Conservation (phyloP, 768 basidiomycete genomes). For the Epithele typhae region DNA sequence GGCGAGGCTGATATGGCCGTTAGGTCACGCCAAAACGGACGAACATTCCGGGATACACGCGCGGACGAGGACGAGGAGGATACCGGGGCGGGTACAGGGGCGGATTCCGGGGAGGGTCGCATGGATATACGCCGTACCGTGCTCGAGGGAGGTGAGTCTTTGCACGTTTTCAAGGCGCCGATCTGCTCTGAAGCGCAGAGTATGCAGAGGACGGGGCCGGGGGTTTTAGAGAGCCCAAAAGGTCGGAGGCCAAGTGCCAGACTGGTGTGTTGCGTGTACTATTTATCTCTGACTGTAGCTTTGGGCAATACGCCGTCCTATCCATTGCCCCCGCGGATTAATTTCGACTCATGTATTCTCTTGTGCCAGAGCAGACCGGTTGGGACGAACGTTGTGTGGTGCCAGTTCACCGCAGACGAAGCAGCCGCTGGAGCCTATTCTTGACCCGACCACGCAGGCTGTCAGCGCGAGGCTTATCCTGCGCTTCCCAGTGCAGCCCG, state of each 20-base stretch:
- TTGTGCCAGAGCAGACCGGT: not conserved
- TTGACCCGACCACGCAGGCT: too few species aligned
- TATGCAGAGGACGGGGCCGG: conserved; percentile 64
- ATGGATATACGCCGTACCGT: conserved; percentile 60
- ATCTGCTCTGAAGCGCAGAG: too few species aligned
- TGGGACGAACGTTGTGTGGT: too few species aligned
- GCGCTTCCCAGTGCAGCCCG: too few species aligned
- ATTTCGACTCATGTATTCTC: not conserved
- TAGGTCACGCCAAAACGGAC: conserved; percentile 96
- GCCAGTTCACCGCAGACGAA: too few species aligned
- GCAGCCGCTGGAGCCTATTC: too few species aligned
- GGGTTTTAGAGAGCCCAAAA: conserved; percentile 45
- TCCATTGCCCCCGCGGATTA: not conserved
- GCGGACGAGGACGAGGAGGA: conserved; percentile 66
- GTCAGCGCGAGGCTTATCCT: too few species aligned
- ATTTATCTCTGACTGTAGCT: conserved; percentile 17
- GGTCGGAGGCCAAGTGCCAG: conserved; percentile 12
- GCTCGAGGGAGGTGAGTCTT: conserved; percentile 68
- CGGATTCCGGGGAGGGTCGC: conserved; percentile 52
- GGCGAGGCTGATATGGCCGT: not conserved
- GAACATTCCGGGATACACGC: conserved; percentile 89
- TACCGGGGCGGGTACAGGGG: conserved; percentile 48
- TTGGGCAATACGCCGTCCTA: conserved; percentile 15
- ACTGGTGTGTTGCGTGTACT: conserved; percentile 12
- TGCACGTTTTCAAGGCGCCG: not conserved